phyloP scores from a whole-genome alignment of 805 yeast species.

The Metschnikowia chrysomelidarum region DNA sequence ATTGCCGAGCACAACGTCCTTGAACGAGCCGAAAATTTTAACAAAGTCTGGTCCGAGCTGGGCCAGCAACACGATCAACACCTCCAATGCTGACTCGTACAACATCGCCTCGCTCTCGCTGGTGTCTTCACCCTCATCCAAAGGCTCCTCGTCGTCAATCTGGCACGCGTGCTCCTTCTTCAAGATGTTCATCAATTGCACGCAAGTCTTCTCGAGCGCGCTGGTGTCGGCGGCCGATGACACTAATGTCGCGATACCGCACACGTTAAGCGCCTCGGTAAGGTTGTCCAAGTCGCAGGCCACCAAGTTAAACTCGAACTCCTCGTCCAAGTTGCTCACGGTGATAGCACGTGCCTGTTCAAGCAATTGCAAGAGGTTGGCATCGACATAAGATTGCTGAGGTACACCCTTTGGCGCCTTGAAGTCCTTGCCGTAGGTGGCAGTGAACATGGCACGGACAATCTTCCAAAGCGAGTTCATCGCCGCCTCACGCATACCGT shows the following conservation, averaged over 20 bases:
- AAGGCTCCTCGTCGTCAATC: constrained; percentile 65
- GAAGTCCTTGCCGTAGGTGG: constrained; percentile 46
- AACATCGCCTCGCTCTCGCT: constrained; percentile 59
- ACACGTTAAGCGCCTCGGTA: constrained; percentile 60
- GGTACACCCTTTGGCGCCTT: constrained; percentile 65
- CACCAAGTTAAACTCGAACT: constrained; percentile 81
- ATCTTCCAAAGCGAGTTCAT: constrained; percentile 80
- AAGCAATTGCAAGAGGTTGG: constrained; percentile 55
- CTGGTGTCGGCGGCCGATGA: constrained; percentile 54
- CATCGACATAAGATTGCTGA: constrained; percentile 56
- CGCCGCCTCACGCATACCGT: constrained; percentile 89
- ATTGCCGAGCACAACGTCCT: constrained; percentile 57
- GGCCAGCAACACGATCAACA: constrained; percentile 69
- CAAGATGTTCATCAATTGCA: constrained; percentile 67
- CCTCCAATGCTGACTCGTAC: constrained; percentile 83
- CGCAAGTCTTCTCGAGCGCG: constrained; percentile 63
- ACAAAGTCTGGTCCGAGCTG: constrained; percentile 79
- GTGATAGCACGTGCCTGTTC: constrained; percentile 67
- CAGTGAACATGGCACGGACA: constrained; percentile 63
- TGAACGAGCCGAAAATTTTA: constrained; percentile 69
- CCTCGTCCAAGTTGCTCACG: constrained; percentile 63
- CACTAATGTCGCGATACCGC: constrained; percentile 73
- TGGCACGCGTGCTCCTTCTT: constrained; percentile 85
- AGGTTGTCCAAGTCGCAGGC: constrained; percentile 73
- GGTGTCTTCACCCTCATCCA: constrained; percentile 49